Base-by-base conservation (phyloP, 2,329 filamentous ascomycete species). In the Monilinia polystroma region DNA sequence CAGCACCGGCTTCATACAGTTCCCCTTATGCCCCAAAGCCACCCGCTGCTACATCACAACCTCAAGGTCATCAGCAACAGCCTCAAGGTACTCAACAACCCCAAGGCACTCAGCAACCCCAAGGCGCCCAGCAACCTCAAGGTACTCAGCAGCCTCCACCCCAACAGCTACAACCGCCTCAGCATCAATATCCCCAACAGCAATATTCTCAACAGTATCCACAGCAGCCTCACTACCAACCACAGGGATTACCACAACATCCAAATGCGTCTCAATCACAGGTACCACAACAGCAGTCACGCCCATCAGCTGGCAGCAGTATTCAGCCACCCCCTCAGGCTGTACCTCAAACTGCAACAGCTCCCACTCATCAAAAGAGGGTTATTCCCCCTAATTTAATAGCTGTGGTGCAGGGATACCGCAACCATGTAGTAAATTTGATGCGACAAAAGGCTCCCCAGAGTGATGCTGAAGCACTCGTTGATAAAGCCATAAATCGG, bases 1-100 rank as follows among this genome's bases (percentile, higher is more conserved):
- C 69, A 1, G 68, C 53, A 53, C 58, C 66, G 67, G 51, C 65
- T n/a, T 41, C 66, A 32, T 77, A 77, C 64, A 77, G 75, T 57
- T 77, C 76, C 57, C 76, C 76, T 11, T 77, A 77, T 69, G 75
- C 72, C 47, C 72, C 73, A 38, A 76, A 74, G 59, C 74, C 73
- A 35, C 41, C 69, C n/a, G 49, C 71, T 18, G 26, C 68, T 38
- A 65, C 66, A 66, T 56, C 52, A 60, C 55, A 59, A 52, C 26
- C 62, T 29, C 63, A 64, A 41, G 35, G 35, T 23, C 58, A 68
- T 35, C 68, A 60, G 38, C 68, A 65, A 54, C 23, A 55, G 35
- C 68, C 64, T 58, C 55, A 49, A 16, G 66, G 62, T 20, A 62
- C 69, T 41, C 32, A 29, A 12, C 38, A 65, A 58, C 32, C 32